A percentile compares a stretch with the other conserved stretches of the same genome.
phyloP scores from a whole-genome alignment of 1,139 yeast genomes.

The Pichia sp. region DNA sequence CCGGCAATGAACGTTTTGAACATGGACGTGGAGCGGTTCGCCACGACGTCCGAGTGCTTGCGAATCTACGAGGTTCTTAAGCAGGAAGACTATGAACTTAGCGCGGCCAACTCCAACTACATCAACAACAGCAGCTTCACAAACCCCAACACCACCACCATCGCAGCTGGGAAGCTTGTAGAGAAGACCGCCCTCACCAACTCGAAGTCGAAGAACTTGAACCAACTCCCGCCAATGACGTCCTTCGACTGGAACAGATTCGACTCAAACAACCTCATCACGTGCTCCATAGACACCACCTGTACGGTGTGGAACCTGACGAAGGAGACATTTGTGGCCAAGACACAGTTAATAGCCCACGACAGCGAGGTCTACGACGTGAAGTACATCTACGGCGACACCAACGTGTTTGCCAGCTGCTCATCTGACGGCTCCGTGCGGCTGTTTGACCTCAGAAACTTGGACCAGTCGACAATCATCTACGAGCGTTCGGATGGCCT shows the following conservation, averaged over 20 bases:
- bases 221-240: slow-evolving; percentile 75
- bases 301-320: slow-evolving; percentile 93
- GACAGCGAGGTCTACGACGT: slow-evolving; percentile 95
- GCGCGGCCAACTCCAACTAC: neutral
- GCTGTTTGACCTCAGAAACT: slow-evolving; percentile 80
- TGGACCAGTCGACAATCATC: slow-evolving; percentile 92
- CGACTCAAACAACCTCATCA: slow-evolving; percentile 68
- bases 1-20: slow-evolving; percentile 37
- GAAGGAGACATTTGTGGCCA: slow-evolving; percentile 61
- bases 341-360: slow-evolving; percentile 93
- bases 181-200: slow-evolving; percentile 40
- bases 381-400: slow-evolving; percentile 68
- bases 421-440: slow-evolving; percentile 96
- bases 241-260: slow-evolving; percentile 88
- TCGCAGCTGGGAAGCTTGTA: slow-evolving; percentile 23
- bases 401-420: slow-evolving; percentile 83
- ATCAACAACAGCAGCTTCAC: neutral
- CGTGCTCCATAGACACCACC: slow-evolving; percentile 91
- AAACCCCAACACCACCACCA: slow-evolving; percentile 19
- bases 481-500: slow-evolving; percentile 56
- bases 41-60: slow-evolving; percentile 69
- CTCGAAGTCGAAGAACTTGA: slow-evolving; percentile 37
- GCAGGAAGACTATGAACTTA: neutral
- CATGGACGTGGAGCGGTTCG: slow-evolving; percentile 41
- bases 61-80: slow-evolving; percentile 53